A percentile compares a stretch with the other conserved stretches of the same genome.
Conservation (phyloP, 208 protist species). For the Leishmania lainsoni region DNA sequence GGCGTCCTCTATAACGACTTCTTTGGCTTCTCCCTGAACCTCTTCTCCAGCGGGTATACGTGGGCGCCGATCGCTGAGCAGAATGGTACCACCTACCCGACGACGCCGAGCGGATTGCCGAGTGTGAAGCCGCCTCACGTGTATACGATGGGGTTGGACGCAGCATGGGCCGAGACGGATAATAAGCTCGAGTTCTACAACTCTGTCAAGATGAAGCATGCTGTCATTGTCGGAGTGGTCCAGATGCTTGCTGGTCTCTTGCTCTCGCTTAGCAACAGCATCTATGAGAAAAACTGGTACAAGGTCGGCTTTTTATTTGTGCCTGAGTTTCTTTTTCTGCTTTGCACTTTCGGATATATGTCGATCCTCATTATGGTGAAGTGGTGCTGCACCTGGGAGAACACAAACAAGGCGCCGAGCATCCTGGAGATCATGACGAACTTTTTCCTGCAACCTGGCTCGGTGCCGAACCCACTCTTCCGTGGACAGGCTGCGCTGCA, state of each 20-base stretch:
- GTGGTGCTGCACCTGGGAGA: conserved; percentile 93
- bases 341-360: conserved; percentile 97
- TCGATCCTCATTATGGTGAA: conserved; percentile 97
- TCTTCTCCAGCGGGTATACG: conserved; percentile 82
- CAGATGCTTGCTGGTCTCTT: conserved; percentile 97
- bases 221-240: conserved; percentile 95
- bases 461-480: conserved; percentile 74
- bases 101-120: conserved; percentile 38
- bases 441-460: conserved; percentile 91
- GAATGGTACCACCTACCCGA: conserved; percentile 36
- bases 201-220: conserved; percentile 99
- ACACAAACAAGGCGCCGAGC: conserved; percentile 84
- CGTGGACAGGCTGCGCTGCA: conserved; percentile 81
- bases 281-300: conserved; percentile 87
- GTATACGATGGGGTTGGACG: conserved; percentile 84
- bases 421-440: conserved; percentile 93
- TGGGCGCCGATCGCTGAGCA: conserved; percentile 46
- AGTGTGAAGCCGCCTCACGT: conserved; percentile 54
- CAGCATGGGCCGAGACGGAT: conserved; percentile 89
- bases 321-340: conserved; percentile 97
- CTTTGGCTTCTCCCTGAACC: conserved; percentile 89
- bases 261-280: conserved; percentile 90
- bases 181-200: conserved; percentile 98
- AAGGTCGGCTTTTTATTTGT: conserved; percentile 94
- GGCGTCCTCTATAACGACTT: conserved; percentile 98